Evolutionary conservation across 306 rosid genomes (phyloP), one percentile per base, ranked within the genome.

Genomic region (Lathyrus tuberosus): DNA sequence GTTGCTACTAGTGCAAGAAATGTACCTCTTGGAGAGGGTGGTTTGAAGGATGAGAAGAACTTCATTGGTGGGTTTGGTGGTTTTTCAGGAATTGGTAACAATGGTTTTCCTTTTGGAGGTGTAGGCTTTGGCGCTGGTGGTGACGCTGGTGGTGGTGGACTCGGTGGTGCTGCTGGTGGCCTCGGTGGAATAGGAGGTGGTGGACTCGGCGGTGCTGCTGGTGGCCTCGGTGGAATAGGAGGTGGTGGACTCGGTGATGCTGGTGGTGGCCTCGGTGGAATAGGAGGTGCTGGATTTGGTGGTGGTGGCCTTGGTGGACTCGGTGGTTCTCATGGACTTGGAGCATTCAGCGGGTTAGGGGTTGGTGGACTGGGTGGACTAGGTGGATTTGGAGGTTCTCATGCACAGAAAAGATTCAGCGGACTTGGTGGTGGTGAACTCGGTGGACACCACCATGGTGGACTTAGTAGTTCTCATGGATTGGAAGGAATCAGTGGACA

Each of bases 31-130:
- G 4, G 72, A 0, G 66, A 30, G 0, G 85, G 69, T 4, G 87
- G 84, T 20, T 26, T 88, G 53, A 69, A 72, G 44, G 96, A 92
- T 75, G 86, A 89, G 65, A 92, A 92, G 89, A 92, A 86, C 79
- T 35, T 4, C 28, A 24, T 24, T 86, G 89, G 0, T 0, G 60
- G 35, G 1, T 4, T 75, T 12, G 96, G 85, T 6, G 94, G 88
- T 6, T 81, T 51, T 71, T 57, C 88, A 2, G 96, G 97, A 14
- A 7, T 82, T 1, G 98, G 96, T 4, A 5, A 10, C 63, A 78
- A 78, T 46, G 96, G 95, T 1, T 67, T 86, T 6, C 97, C 96
- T 0, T 83, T 80, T 10, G 92, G 78, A 11, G 98, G 96, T 33
- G 28, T 35, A 0, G 93, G 91, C 0, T 86, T 74, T 4, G 89